Conservation (phyloP, 441 rosid species). For the Gossypium lobatum region DNA sequence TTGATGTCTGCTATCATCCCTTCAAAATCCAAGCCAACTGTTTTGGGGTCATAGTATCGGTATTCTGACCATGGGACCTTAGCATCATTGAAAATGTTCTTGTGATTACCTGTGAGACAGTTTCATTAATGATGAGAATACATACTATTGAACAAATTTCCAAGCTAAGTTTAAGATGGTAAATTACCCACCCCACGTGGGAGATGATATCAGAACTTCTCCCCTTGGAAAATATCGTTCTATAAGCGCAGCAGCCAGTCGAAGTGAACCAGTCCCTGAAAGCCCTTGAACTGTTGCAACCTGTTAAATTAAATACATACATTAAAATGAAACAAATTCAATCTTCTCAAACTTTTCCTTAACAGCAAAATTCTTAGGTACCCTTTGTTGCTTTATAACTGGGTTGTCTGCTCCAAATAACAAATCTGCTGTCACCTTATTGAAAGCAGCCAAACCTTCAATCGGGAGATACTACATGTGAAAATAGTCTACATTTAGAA, state of each 20-base stretch:
- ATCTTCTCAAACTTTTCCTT: background rate
- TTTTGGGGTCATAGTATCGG: constrained; percentile 90
- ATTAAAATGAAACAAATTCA: background rate
- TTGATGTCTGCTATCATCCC: constrained; percentile 92
- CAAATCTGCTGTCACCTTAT: constrained; percentile 86
- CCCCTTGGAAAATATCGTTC: constrained; percentile 90
- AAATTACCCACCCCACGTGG: constrained; percentile 69
- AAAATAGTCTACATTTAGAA: constrained; percentile 11
- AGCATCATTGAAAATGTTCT: constrained; percentile 93
- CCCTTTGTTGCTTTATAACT: constrained; percentile 64
- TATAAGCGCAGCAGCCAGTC: constrained; percentile 87
- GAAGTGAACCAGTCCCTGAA: constrained; percentile 92
- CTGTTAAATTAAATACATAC: constrained; percentile 31
- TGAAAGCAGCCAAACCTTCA: constrained; percentile 92
- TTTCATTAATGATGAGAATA: constrained; percentile 12
- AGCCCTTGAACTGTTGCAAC: constrained; percentile 97
- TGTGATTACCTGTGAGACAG: constrained; percentile 74
- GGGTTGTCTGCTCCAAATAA: constrained; percentile 76
- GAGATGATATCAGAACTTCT: constrained; percentile 83
- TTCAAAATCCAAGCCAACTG: constrained; percentile 95
- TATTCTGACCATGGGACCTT: constrained; percentile 93
- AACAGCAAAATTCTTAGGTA: constrained; percentile 26
- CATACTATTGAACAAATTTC: background rate
- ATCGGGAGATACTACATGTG: constrained; percentile 81
- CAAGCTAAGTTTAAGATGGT: constrained; percentile 9